These are phyloP conservation scores for Phytophthora fragariaefolia DNA, from an alignment of 352 stramenopile genomes.

Conservation along the genomic window DNA sequence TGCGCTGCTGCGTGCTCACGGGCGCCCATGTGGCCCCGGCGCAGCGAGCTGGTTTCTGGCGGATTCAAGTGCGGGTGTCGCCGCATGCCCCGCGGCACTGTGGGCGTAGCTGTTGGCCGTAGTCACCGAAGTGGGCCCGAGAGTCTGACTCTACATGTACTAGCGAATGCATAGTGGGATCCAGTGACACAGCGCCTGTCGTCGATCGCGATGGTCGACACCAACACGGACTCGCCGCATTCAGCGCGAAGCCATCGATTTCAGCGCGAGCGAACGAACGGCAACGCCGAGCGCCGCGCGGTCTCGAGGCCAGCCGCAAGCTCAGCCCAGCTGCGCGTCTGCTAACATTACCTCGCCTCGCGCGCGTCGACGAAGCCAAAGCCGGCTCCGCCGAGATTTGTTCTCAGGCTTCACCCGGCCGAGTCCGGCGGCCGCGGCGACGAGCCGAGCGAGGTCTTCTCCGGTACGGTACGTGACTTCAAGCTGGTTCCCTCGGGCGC, in stretches of 20 bases:
- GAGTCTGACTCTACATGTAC: slow-evolving; percentile 36
- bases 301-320: neutral
- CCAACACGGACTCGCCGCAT: slow-evolving; percentile 2
- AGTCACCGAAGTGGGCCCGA: slow-evolving; percentile 26
- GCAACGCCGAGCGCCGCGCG: slow-evolving; percentile 1
- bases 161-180: slow-evolving; percentile 43
- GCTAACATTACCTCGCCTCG: neutral
- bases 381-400: slow-evolving; percentile 21
- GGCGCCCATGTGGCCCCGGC: neutral
- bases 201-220: slow-evolving; percentile 28
- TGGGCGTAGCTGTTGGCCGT: slow-evolving; percentile 19
- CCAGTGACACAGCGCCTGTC: slow-evolving; percentile 28
- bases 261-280: neutral
- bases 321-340: neutral
- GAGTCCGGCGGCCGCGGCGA: too few species aligned
- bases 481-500: slow-evolving; percentile 28
- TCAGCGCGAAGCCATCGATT: slow-evolving; percentile 3
- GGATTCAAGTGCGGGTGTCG: neutral
- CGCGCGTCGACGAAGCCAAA: too few species aligned
- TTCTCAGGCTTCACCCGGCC: neutral
- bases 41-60: neutral
- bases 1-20: neutral
- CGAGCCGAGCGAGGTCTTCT: too few species aligned
- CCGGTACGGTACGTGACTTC: slow-evolving; percentile 32
- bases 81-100: too few species aligned